Percentiles rank a stretch among this genome's conserved stretches.
Conservation (phyloP, 345 rosid genomes). For the Aquilaria sinensis region DNA sequence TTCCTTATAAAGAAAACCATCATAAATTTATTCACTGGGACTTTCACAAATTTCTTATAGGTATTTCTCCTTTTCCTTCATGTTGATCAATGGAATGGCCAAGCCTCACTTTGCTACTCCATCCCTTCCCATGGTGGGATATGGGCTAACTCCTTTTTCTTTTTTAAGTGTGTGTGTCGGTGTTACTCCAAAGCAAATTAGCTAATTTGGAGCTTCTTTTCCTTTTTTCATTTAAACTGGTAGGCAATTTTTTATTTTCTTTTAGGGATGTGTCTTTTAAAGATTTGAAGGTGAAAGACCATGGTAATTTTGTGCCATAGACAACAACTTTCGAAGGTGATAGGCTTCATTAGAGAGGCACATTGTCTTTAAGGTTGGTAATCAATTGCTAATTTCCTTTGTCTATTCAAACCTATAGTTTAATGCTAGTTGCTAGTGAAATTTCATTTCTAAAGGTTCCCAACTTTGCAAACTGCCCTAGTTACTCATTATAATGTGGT, state of each 20-base stretch:
- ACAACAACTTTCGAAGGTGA: no score
- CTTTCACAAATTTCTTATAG: slow-evolving; percentile 96
- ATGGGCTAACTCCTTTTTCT: slow-evolving; percentile 25
- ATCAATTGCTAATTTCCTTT: no score
- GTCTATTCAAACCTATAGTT: no score
- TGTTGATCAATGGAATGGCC: not conserved
- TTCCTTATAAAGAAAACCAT: slow-evolving; percentile 63
- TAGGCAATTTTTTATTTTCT: slow-evolving; percentile 1
- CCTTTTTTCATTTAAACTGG: not conserved
- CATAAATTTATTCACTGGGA: slow-evolving; percentile 94
- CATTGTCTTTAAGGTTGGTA: no score
- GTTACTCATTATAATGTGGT: no score
- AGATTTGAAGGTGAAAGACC: slow-evolving; percentile 38
- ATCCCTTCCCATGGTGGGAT: not conserved
- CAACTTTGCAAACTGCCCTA: no score
- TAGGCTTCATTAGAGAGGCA: no score
- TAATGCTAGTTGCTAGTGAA: no score
- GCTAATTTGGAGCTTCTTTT: slow-evolving; percentile 37
- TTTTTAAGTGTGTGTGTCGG: slow-evolving; percentile 5
- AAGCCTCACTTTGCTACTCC: not conserved
- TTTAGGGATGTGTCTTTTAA: slow-evolving; percentile 58
- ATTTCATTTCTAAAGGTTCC: no score
- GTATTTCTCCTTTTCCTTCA: slow-evolving; percentile 25
- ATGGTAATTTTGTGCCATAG: no score
- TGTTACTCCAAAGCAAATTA: slow-evolving; percentile 64